Evolutionary conservation across 352 stramenopile genomes (phyloP).

Genomic region (Saprolegnia diclina): DNA sequence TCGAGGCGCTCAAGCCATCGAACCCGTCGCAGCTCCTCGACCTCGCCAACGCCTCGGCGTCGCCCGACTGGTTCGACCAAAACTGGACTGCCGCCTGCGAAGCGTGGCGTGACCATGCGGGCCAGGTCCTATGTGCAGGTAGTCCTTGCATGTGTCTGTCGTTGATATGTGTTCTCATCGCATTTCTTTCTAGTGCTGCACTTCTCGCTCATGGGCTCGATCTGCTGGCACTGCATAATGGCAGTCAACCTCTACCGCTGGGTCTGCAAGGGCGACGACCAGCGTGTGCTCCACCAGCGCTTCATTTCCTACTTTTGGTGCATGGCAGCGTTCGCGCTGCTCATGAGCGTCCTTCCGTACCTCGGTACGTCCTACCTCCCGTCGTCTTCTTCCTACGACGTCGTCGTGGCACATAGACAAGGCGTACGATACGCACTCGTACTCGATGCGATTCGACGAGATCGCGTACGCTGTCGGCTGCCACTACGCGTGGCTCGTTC

Average conservation of each 20-base stretch:
- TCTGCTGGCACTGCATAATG: conserved; percentile 83
- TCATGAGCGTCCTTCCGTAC: conserved; percentile 47
- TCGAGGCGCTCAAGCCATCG: conserved; percentile 8
- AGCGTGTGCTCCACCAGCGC: conserved; percentile 73
- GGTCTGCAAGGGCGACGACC: conserved; percentile 76
- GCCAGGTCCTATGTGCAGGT: neutral
- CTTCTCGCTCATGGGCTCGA: conserved; percentile 65
- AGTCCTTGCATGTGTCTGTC: neutral
- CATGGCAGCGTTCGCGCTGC: conserved; percentile 53
- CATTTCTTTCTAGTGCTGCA: conserved; percentile 49
- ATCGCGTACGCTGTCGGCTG: conserved; percentile 4
- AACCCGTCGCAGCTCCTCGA: neutral
- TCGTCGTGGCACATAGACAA: neutral
- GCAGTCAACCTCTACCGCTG: conserved; percentile 75
- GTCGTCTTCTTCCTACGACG: neutral
- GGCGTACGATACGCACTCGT: conserved; percentile 11
- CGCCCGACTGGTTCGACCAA: conserved; percentile 5
- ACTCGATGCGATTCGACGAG: conserved; percentile 6
- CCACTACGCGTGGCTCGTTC: conserved; percentile 73
- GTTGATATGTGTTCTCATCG: neutral
- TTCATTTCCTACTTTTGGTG: conserved; percentile 75
- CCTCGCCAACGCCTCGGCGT: neutral
- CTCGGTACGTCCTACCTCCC: conserved; percentile 32
- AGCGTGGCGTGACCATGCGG: neutral
- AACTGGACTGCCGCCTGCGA: neutral